A percentile compares a stretch with the other conserved stretches of the same genome.
phyloP scores from a whole-genome alignment of 169 alveolate species.

The Babesia ovata region DNA sequence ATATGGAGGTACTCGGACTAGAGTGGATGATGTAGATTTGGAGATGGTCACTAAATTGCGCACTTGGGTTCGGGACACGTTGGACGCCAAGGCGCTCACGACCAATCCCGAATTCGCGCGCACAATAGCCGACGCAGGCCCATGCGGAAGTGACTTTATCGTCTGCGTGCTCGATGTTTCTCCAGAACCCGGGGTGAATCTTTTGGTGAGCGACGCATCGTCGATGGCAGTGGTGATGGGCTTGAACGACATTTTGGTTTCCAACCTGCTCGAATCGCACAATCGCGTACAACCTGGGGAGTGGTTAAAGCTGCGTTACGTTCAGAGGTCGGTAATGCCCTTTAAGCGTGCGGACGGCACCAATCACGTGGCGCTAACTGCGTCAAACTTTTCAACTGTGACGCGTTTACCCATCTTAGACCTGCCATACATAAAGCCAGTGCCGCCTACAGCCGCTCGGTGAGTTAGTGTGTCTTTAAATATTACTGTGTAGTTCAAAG shows the following conservation, averaged over 20 bases:
- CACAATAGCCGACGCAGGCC: slow-evolving; percentile 33
- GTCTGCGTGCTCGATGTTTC: slow-evolving; percentile 53
- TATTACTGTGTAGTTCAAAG: slow-evolving; percentile 12
- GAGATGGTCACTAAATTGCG: slow-evolving; percentile 15
- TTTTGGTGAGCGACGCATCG: slow-evolving; percentile 49
- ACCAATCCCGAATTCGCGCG: slow-evolving; percentile 15
- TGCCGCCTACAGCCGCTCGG: slow-evolving; percentile 5
- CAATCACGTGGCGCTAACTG: slow-evolving; percentile 13
- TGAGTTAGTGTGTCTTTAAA: neutral
- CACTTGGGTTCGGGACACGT: slow-evolving; percentile 31
- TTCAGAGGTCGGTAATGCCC: slow-evolving; percentile 4
- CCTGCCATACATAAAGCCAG: slow-evolving; percentile 25
- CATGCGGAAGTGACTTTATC: slow-evolving; percentile 30
- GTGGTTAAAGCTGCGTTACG: slow-evolving; percentile 58
- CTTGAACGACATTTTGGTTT: slow-evolving; percentile 24
- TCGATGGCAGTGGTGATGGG: slow-evolving; percentile 48
- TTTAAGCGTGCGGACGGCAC: slow-evolving; percentile 23
- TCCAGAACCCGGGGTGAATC: slow-evolving; percentile 12
- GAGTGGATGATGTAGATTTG: slow-evolving; percentile 26
- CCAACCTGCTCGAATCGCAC: slow-evolving; percentile 39
- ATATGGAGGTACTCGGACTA: slow-evolving; percentile 2
- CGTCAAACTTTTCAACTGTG: slow-evolving; percentile 35
- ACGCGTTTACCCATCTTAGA: slow-evolving; percentile 42
- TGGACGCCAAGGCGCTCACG: slow-evolving; percentile 27
- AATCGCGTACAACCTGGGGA: slow-evolving; percentile 59